These are phyloP conservation scores for Eucalyptus pumila DNA, from an alignment of 345 rosid genomes.

Conservation along the genomic window DNA sequence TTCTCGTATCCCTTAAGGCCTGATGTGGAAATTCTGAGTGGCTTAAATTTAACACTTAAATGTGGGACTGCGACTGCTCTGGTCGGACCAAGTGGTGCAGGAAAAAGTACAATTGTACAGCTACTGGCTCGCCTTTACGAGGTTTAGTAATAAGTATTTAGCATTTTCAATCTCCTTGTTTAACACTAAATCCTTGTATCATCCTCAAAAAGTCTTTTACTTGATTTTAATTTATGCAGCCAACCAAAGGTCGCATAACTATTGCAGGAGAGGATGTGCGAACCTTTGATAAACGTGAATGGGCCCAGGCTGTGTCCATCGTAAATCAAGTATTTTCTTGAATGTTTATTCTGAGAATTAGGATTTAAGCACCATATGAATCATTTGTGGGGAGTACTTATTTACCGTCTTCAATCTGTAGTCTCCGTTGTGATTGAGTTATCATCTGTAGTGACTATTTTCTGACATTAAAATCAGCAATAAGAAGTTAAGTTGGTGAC, in stretches of 20 bases:
- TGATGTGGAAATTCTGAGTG: slow-evolving; percentile 61
- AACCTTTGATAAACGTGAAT: slow-evolving; percentile 82
- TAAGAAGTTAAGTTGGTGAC: neutral
- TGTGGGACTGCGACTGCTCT: slow-evolving; percentile 86
- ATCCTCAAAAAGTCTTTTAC: neutral
- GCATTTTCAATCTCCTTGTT: neutral
- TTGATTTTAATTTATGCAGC: slow-evolving; percentile 37
- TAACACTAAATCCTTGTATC: neutral
- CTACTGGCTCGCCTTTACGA: slow-evolving; percentile 90
- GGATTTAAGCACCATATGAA: neutral
- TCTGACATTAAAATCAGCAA: neutral
- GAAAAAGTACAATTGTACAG: slow-evolving; percentile 94
- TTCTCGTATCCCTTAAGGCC: slow-evolving; percentile 89
- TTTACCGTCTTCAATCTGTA: neutral
- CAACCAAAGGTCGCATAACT: slow-evolving; percentile 75
- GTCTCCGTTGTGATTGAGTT: neutral
- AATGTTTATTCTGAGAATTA: neutral
- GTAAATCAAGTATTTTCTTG: slow-evolving; percentile 67
- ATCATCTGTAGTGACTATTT: neutral
- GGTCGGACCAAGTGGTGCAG: slow-evolving; percentile 96
- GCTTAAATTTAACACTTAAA: slow-evolving; percentile 57
- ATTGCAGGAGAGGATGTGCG: slow-evolving; percentile 90
- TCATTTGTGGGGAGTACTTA: neutral
- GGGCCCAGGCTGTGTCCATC: slow-evolving; percentile 84
- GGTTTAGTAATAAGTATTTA: slow-evolving; percentile 16